Conservation (phyloP, 75 land plant genomes). For the Adiantum capillusveneris region DNA sequence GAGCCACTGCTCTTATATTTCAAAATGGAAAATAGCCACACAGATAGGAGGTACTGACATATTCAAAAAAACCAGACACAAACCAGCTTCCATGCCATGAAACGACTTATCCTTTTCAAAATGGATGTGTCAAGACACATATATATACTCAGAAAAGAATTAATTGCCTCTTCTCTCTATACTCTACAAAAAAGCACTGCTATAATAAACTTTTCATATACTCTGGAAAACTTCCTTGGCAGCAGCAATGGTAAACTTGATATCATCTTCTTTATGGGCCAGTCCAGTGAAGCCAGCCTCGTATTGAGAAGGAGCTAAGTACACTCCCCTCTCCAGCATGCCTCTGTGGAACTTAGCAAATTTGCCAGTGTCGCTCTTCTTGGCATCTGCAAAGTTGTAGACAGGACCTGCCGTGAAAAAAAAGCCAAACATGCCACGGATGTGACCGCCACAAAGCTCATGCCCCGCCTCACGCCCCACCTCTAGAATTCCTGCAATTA, state of each 20-base stretch:
- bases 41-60: too few species aligned
- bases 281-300: slow-evolving; percentile 97
- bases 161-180: too few species aligned
- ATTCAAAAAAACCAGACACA: too few species aligned
- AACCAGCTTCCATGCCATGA: too few species aligned
- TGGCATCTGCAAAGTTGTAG: slow-evolving; percentile 80
- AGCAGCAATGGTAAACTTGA: slow-evolving; percentile 74
- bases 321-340: slow-evolving; percentile 92
- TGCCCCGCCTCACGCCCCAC: slow-evolving; percentile 80
- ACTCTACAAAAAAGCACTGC: too few species aligned
- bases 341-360: slow-evolving; percentile 88
- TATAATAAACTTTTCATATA: too few species aligned
- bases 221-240: slow-evolving; percentile 60
- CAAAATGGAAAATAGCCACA: too few species aligned
- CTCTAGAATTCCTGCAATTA: slow-evolving; percentile 57
- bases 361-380: slow-evolving; percentile 89
- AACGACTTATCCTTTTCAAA: too few species aligned
- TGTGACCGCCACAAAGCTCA: slow-evolving; percentile 75
- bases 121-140: too few species aligned
- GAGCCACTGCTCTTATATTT: too few species aligned
- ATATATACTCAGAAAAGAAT: too few species aligned
- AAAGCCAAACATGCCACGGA: slow-evolving; percentile 97
- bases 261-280: slow-evolving; percentile 76
- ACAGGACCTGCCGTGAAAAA: slow-evolving; percentile 93
- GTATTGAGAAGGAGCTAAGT: slow-evolving; percentile 94